phyloP scores from a whole-genome alignment of 106 monocot species.

The Iris macrosiphon region DNA sequence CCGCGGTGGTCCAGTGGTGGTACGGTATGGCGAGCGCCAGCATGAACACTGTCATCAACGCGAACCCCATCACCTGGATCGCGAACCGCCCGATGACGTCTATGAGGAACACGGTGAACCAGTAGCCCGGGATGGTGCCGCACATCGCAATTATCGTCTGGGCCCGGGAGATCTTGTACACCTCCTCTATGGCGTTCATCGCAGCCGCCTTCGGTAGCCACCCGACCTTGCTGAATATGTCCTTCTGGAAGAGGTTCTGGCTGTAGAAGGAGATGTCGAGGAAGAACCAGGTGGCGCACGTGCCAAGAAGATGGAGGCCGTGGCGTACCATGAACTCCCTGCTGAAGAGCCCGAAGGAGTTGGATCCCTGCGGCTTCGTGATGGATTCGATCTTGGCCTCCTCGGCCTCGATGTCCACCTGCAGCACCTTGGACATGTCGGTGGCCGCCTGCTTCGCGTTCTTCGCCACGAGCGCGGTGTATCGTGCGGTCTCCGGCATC shows the following conservation, averaged over 20 bases:
- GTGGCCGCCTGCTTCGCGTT: constrained; percentile 5
- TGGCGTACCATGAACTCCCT: constrained; percentile 26
- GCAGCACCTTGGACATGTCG: constrained; percentile 9
- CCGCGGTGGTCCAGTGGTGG: constrained; percentile 10
- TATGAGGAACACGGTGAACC: constrained; percentile 60
- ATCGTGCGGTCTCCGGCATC: constrained; percentile 14
- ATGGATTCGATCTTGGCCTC: constrained; percentile 13
- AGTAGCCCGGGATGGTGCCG: constrained; percentile 69
- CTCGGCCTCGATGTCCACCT: constrained; percentile 14
- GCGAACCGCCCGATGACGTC: constrained; percentile 41
- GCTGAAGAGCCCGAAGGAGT: constrained; percentile 38
- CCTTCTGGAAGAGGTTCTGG: constrained; percentile 40
- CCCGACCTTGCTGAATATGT: constrained; percentile 33
- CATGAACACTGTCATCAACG: constrained; percentile 23
- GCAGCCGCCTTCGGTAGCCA: constrained; percentile 34
- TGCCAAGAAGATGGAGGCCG: constrained; percentile 29
- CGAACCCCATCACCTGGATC: constrained; percentile 41
- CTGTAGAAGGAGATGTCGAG: constrained; percentile 43
- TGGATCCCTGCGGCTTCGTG: not conserved
- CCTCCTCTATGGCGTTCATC: constrained; percentile 63
- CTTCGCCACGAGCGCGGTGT: constrained; percentile 10
- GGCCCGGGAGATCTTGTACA: constrained; percentile 45
- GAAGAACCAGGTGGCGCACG: constrained; percentile 34
- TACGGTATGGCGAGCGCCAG: constrained; percentile 13
- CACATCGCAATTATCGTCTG: constrained; percentile 51